Percentiles rank a stretch among this genome's conserved stretches.
phyloP scores from a whole-genome alignment of 2,329 filamentous ascomycete species.

The Pseudogymnoascus sp. region DNA sequence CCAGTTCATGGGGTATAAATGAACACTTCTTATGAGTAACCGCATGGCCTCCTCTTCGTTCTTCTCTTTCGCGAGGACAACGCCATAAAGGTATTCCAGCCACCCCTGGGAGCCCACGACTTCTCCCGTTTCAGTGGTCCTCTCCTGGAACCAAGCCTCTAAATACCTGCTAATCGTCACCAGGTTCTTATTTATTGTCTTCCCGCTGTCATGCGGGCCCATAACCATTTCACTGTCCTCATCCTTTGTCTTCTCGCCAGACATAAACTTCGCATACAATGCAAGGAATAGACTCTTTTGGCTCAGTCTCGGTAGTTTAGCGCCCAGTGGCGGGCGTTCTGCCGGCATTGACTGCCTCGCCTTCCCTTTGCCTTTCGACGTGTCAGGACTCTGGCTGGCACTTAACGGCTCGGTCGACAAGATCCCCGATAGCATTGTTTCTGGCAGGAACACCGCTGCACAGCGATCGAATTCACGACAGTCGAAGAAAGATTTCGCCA shows the following conservation, averaged over 20 bases:
- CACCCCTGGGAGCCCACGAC: constrained; percentile 71
- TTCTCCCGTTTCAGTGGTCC: constrained; percentile 47
- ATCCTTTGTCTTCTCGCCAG: constrained; percentile 91
- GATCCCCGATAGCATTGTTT: constrained; percentile 63
- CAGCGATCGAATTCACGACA: constrained; percentile 93
- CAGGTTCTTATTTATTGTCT: constrained; percentile 78
- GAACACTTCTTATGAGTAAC: constrained; percentile 81
- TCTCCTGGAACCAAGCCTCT: constrained; percentile 70
- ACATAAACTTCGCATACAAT: constrained; percentile 84
- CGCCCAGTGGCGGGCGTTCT: not conserved
- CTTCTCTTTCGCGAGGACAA: constrained; percentile 83
- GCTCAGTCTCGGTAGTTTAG: constrained; percentile 52
- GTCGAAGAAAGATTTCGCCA: constrained; percentile 92
- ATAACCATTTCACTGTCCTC: constrained; percentile 97
- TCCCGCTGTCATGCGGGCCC: constrained; percentile 81
- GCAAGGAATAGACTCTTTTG: constrained; percentile 90
- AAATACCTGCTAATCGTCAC: constrained; percentile 65
- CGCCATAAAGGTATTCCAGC: constrained; percentile 87
- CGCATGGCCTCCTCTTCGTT: constrained; percentile 78
- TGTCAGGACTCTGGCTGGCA: constrained; percentile 23
- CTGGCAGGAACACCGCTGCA: constrained; percentile 78
- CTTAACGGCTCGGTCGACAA: constrained; percentile 37
- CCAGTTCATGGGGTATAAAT: constrained; percentile 92
- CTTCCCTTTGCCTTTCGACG: constrained; percentile 54
- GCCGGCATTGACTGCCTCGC: constrained; percentile 26